A percentile compares a stretch with the other conserved stretches of the same genome.
Evolutionary conservation across 306 rosid genomes (phyloP).

Genomic region (barrel medic (Medicago truncatula)): DNA sequence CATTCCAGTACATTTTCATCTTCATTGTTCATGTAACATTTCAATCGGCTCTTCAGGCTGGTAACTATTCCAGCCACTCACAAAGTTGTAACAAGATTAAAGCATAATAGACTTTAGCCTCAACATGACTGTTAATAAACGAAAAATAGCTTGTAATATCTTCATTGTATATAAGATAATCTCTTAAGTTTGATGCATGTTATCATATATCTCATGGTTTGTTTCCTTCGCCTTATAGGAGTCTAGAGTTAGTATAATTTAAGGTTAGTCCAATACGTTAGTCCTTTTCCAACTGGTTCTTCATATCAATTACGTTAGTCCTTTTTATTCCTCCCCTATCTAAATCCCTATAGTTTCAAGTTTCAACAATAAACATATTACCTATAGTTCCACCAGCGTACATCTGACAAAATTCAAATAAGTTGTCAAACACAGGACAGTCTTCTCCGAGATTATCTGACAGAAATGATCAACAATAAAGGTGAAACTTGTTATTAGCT

Average conservation of each 20-base stretch:
- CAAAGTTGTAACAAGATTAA: neutral
- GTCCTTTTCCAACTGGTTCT: neutral
- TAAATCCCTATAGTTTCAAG: conserved; percentile 8
- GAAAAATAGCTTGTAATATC: neutral
- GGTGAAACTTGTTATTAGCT: conserved; percentile 30
- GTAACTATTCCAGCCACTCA: neutral
- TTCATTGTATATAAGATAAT: neutral
- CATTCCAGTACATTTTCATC: neutral
- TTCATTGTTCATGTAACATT: neutral
- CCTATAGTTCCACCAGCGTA: conserved; percentile 99
- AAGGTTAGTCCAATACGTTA: conserved; percentile 1
- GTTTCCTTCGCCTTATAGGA: neutral
- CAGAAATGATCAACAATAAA: conserved; percentile 29
- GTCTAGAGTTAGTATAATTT: neutral
- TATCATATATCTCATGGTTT: conserved; percentile 4
- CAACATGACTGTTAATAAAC: neutral
- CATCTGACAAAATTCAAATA: conserved; percentile 97
- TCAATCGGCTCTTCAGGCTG: neutral
- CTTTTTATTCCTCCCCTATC: conserved; percentile 9
- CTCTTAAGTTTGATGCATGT: neutral
- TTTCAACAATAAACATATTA: conserved; percentile 39
- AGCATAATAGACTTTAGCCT: neutral
- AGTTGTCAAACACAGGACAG: conserved; percentile 95
- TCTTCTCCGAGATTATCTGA: conserved; percentile 99
- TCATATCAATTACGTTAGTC: conserved; percentile 17